Conservation (phyloP, 1,284 basidiomycete genomes). For the Rhodotorula sp. region DNA sequence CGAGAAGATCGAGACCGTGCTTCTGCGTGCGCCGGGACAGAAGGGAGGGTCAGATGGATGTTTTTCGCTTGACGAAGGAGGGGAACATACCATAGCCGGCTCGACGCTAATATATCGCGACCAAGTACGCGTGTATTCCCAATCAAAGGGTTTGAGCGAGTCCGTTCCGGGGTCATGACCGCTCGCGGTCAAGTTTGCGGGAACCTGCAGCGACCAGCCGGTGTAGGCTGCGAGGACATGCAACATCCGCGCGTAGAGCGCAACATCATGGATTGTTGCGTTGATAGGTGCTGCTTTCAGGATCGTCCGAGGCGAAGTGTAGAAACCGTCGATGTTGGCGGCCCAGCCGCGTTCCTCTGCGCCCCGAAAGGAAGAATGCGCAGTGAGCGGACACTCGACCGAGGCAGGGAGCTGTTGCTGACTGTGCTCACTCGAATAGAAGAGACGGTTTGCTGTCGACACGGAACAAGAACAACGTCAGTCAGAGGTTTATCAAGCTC, state of each 20-base stretch:
- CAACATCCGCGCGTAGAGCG: background rate
- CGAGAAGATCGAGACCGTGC: slow-evolving; percentile 12
- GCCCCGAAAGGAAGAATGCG: too few species aligned
- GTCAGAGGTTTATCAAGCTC: too few species aligned
- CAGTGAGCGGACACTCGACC: background rate
- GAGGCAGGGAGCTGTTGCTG: rapidly evolving
- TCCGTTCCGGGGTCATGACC: background rate
- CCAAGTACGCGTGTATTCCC: background rate
- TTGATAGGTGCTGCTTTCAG: background rate
- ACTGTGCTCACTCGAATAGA: slow-evolving; percentile 8
- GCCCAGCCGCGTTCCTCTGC: slow-evolving; percentile 17
- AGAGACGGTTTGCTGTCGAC: slow-evolving; percentile 1
- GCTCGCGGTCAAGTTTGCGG: background rate
- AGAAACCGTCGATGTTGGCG: slow-evolving; percentile 8
- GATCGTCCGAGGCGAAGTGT: slow-evolving; percentile 4
- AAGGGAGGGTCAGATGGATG: background rate
- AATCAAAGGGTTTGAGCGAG: background rate
- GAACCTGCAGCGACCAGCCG: background rate
- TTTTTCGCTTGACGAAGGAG: background rate
- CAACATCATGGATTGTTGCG: background rate
- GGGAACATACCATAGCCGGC: slow-evolving; percentile 1
- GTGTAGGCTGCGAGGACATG: background rate
- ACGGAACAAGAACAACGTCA: background rate
- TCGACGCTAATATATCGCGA: slow-evolving; percentile 3
- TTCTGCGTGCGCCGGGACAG: background rate